Base-by-base conservation (phyloP, 1,284 basidiomycete genomes). In the Cystobasidiaceae sp. region DNA sequence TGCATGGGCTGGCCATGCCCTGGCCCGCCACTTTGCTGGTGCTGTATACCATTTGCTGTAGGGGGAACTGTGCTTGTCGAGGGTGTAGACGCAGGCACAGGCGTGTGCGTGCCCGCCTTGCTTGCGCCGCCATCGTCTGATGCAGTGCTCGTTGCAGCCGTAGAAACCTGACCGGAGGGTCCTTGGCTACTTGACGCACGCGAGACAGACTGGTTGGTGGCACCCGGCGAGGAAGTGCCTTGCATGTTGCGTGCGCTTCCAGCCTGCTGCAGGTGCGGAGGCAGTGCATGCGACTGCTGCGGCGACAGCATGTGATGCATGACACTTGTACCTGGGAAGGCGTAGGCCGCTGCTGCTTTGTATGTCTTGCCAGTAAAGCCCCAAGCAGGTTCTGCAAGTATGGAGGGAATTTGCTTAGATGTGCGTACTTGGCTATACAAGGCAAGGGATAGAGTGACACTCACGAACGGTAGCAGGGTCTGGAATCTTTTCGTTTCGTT, bases 351-450 rank as follows among this genome's bases (percentile, higher is more conserved):
- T 62, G 15, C 68, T 51, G 6, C 69, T 32, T 56, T 60, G 69
- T 72, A 74, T 2, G 71, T 48, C 48, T 72, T 72, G 64, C 72
- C 72, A 21, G 68, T 67, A 64, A 72, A 74, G 0, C 68, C n/a
- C 73, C 73, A 74, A 0, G 39, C 37, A 15, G 43, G 69, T 41
- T 50, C 62, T 59, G 67, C 61, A 39, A 7, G 32, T n/a, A 39
- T 39, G 37, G 23, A 46, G 32, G 21, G n/a, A 30, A 13, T 23
- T 11, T 9, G 13, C 2, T 39, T 28, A 19, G 33, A 19, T 23
- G 45, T 43, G 17, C 23, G 54, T 28, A 43, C 5, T 17, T 9
- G 17, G 2, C 7, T 37, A 21, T 4, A 43, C 1, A 25, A 17
- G 2, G 17, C 17, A 30, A 23, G 33, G 4, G 21, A 28, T 13